phyloP scores from a whole-genome alignment of 2,329 filamentous ascomycete genomes.

The Curvularia sp. region DNA sequence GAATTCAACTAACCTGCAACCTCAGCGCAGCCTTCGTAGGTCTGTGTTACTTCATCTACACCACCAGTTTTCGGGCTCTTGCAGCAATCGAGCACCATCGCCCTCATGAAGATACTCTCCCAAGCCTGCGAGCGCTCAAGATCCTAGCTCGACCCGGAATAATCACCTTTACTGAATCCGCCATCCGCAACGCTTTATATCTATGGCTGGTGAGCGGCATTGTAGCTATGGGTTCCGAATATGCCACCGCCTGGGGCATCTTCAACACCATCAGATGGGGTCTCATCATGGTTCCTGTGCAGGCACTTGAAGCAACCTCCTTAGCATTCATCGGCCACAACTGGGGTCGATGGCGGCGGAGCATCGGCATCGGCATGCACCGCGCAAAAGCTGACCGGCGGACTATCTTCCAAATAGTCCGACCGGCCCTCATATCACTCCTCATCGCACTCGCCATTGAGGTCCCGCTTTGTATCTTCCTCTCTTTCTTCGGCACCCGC shows the following conservation, averaged over 20 bases:
- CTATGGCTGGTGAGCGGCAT: constrained; percentile 74
- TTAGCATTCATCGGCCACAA: constrained; percentile 71
- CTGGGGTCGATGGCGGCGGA: constrained; percentile 65
- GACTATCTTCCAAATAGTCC: background rate
- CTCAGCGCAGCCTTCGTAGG: constrained; percentile 53
- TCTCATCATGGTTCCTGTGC: constrained; percentile 75
- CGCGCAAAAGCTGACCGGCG: constrained; percentile 35
- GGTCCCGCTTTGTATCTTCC: constrained; percentile 67
- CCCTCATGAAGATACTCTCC: constrained; percentile 8
- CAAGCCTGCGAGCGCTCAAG: constrained; percentile 55
- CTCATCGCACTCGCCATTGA: constrained; percentile 51
- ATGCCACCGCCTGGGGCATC: constrained; percentile 75
- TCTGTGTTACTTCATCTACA: constrained; percentile 65
- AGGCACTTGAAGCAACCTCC: constrained; percentile 69
- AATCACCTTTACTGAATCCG: constrained; percentile 69
- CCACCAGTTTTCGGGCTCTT: constrained; percentile 37
- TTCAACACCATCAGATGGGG: constrained; percentile 80
- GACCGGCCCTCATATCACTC: constrained; percentile 48
- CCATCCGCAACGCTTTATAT: constrained; percentile 72
- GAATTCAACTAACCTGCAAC: constrained; percentile 66
- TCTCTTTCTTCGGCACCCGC: constrained; percentile 66
- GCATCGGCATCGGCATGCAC: constrained; percentile 35
- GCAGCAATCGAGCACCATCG: background rate
- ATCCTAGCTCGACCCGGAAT: constrained; percentile 65
- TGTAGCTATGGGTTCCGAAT: constrained; percentile 68